These are phyloP conservation scores for Thielaviopsis ethacetica DNA, from an alignment of 2,329 filamentous ascomycete genomes.

Conservation along the genomic window DNA sequence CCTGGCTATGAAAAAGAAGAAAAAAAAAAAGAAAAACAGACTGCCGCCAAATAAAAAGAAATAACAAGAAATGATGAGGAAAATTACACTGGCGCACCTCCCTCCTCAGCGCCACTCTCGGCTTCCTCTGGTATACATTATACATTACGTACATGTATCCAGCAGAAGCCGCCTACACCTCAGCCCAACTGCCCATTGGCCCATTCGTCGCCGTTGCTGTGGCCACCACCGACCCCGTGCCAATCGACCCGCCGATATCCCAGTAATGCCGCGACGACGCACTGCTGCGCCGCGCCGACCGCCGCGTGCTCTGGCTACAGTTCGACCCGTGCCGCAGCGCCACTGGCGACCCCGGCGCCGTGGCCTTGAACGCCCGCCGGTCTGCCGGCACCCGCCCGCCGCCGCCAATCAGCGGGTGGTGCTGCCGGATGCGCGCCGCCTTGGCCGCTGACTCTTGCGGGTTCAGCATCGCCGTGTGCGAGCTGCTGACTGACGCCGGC, in stretches of 20 bases:
- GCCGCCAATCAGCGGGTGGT: conserved; percentile 69
- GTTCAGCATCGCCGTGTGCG: background rate
- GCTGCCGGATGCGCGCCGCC: conserved; percentile 68
- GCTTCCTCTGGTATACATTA: too few species aligned
- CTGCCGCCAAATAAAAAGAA: background rate
- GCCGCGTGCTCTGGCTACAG: conserved; percentile 75
- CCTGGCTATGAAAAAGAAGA: background rate
- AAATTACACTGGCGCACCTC: too few species aligned
- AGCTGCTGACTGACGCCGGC: conserved; percentile 18
- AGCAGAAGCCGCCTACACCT: too few species aligned
- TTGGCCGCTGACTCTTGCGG: conserved; percentile 48
- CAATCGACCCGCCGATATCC: conserved; percentile 72
- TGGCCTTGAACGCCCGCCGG: conserved; percentile 40
- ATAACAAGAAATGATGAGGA: background rate
- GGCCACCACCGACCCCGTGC: conserved; percentile 52
- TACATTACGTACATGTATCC: too few species aligned
- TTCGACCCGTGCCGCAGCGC: conserved; percentile 40
- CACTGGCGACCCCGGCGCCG: conserved; percentile 31
- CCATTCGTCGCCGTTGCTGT: conserved; percentile 34
- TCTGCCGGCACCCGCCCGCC: conserved; percentile 38
- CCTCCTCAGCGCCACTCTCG: too few species aligned
- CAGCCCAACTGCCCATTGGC: conserved; percentile 63
- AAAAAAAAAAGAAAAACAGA: background rate
- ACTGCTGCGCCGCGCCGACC: conserved; percentile 49
- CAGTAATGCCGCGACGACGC: conserved; percentile 74